These are phyloP conservation scores for Neophaeococcomyces aloes DNA, from an alignment of 2,329 filamentous ascomycete species.

Conservation along the genomic window DNA sequence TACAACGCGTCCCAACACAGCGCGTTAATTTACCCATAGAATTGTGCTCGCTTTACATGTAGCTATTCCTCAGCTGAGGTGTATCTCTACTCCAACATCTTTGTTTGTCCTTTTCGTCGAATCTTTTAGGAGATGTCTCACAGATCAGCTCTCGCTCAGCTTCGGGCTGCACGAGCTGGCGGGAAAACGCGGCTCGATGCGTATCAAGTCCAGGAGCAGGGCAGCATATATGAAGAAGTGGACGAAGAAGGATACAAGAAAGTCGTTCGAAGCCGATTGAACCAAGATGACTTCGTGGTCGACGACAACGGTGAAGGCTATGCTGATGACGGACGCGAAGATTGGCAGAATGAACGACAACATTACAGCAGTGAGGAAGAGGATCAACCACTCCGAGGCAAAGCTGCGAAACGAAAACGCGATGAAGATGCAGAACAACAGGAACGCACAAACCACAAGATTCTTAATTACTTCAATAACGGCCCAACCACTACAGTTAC, in stretches of 20 bases:
- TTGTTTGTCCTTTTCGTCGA: no score
- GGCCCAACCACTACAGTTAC: slow-evolving; percentile 53
- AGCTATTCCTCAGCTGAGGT: no score
- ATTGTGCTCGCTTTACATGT: no score
- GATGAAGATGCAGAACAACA: slow-evolving; percentile 78
- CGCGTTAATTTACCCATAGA: no score
- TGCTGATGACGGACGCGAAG: slow-evolving; percentile 88
- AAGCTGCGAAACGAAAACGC: slow-evolving; percentile 68
- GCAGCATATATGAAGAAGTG: slow-evolving; percentile 85
- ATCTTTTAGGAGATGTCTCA: slow-evolving; percentile 15
- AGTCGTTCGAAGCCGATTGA: slow-evolving; percentile 75
- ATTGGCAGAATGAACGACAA: slow-evolving; percentile 67
- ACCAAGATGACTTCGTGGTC: slow-evolving; percentile 95
- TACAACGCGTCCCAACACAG: no score
- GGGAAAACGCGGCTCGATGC: slow-evolving; percentile 84
- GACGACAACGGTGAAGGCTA: slow-evolving; percentile 98
- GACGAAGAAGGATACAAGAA: slow-evolving; percentile 97
- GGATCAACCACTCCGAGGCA: slow-evolving; percentile 47
- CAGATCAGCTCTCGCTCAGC: slow-evolving; percentile 50
- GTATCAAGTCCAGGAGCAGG: slow-evolving; percentile 77
- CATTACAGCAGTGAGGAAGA: slow-evolving; percentile 64
- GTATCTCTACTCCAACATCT: no score
- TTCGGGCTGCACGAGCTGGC: slow-evolving; percentile 70
- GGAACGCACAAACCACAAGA: slow-evolving; percentile 80
- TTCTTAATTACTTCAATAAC: slow-evolving; percentile 87